phyloP scores from a whole-genome alignment of 148 eudicot genomes.

The Rhododendron griersonianum region DNA sequence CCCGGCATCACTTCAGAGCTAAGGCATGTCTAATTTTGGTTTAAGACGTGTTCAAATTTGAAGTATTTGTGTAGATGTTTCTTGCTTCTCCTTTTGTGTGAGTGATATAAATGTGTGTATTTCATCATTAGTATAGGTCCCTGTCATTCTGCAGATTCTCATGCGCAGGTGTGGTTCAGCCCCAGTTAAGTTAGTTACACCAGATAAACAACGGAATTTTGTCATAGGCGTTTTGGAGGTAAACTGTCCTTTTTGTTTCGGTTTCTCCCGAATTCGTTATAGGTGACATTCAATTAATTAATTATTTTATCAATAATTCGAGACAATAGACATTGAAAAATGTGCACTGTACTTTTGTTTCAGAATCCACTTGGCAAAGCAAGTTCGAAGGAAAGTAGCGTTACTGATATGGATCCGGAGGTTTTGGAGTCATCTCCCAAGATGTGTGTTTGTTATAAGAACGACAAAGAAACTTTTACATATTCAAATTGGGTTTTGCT shows the following conservation, averaged over 20 bases:
- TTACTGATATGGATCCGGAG: slow-evolving; percentile 23
- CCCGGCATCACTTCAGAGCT: slow-evolving; percentile 83
- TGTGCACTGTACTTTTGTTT: slow-evolving; percentile 7
- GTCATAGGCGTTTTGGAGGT: slow-evolving; percentile 59
- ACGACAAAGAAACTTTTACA: no score
- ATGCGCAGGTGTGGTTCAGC: slow-evolving; percentile 76
- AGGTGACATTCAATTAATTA: not conserved
- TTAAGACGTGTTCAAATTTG: not conserved
- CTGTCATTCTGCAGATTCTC: slow-evolving; percentile 77
- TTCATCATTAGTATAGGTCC: slow-evolving; percentile 38
- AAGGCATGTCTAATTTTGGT: slow-evolving; percentile 39
- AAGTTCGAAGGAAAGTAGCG: slow-evolving; percentile 38
- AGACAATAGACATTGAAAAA: not conserved
- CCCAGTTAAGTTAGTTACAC: slow-evolving; percentile 45
- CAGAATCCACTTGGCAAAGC: slow-evolving; percentile 79
- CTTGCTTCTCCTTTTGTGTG: not conserved
- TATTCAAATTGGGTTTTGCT: no score
- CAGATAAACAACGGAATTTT: slow-evolving; percentile 62
- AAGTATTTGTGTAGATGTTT: not conserved
- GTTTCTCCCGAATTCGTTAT: not conserved
- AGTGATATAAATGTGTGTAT: not conserved
- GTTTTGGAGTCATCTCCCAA: slow-evolving; percentile 23
- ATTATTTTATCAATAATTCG: no score
- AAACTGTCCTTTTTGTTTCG: not conserved
- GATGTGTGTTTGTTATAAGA: slow-evolving; percentile 35